These are phyloP conservation scores for Chytriomyces hyalinus DNA, from an alignment of 192 early-diverging fungal species.

Conservation along the genomic window DNA sequence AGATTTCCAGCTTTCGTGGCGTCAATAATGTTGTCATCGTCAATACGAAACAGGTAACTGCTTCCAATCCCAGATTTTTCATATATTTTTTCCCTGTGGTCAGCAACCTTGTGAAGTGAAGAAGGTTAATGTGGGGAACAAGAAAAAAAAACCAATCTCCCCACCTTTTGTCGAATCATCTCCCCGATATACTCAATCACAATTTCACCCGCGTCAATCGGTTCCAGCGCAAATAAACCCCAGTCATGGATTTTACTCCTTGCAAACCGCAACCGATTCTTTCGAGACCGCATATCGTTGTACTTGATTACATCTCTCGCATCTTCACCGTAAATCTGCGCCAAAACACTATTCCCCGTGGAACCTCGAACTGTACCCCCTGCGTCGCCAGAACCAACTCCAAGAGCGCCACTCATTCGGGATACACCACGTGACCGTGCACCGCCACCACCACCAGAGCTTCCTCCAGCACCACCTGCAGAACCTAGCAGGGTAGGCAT, in stretches of 20 bases:
- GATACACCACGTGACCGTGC: conserved; percentile 34
- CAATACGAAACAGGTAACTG: conserved; percentile 95
- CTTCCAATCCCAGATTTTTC: conserved; percentile 90
- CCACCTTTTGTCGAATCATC: conserved; percentile 87
- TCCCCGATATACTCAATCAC: conserved; percentile 99
- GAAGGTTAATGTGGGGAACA: neutral
- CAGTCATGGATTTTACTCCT: conserved; percentile 97
- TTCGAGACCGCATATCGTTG: conserved; percentile 90
- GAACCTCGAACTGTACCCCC: neutral
- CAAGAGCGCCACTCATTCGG: conserved; percentile 11
- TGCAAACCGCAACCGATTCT: conserved; percentile 88
- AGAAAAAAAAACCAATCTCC: conserved; percentile 1
- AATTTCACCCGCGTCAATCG: conserved; percentile 92
- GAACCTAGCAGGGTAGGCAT: conserved; percentile 46
- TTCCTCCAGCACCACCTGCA: neutral
- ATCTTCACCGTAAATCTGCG: conserved; percentile 32
- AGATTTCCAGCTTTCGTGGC: conserved; percentile 97
- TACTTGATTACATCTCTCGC: conserved; percentile 79
- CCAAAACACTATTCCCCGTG: conserved; percentile 20
- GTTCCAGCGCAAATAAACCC: conserved; percentile 95
- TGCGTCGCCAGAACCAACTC: conserved; percentile 6
- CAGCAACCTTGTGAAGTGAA: conserved; percentile 63
- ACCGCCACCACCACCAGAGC: conserved; percentile 6
- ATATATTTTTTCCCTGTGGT: conserved; percentile 92
- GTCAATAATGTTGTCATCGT: conserved; percentile 95